A percentile compares a stretch with the other conserved stretches of the same genome.
Evolutionary conservation across 495 filamentous ascomycete species (phyloP).

Genomic region (Gamarada debralockiae): DNA sequence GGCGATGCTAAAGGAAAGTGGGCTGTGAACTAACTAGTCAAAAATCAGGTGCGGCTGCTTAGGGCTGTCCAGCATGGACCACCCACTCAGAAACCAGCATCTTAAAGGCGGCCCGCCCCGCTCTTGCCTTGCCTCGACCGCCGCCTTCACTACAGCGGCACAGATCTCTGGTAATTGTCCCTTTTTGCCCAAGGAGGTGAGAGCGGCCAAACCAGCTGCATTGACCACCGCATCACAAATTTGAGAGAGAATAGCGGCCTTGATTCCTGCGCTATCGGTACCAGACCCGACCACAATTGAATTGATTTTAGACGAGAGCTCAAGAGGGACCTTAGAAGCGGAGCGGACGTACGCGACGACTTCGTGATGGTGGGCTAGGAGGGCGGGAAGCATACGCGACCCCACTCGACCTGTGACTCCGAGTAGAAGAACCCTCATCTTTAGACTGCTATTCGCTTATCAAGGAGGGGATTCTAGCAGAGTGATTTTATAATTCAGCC

Average conservation of each 20-base stretch:
- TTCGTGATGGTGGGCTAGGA: conserved; percentile 10
- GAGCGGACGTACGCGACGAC: conserved; percentile 14
- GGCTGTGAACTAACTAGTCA: no score
- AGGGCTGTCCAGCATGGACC: conserved; percentile 7
- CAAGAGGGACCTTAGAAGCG: conserved; percentile 2
- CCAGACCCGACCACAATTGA: conserved; percentile 11
- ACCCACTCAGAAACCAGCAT: conserved; percentile 10
- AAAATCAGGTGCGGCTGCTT: neutral
- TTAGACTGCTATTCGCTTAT: no score
- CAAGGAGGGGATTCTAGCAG: no score
- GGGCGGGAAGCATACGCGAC: conserved; percentile 7
- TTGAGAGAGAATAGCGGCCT: conserved; percentile 13
- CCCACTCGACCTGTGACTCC: conserved; percentile 15
- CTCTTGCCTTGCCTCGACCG: conserved; percentile 9
- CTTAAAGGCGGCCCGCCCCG: conserved; percentile 6
- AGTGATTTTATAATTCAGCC: no score
- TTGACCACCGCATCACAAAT: conserved; percentile 16
- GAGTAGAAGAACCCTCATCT: conserved; percentile 10
- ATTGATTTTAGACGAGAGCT: neutral
- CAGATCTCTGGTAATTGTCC: conserved; percentile 9
- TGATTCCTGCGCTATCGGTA: conserved; percentile 10
- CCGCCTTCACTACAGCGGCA: conserved; percentile 8
- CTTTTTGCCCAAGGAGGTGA: neutral
- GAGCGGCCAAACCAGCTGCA: conserved; percentile 13
- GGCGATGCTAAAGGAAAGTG: no score